A percentile compares a stretch with the other conserved stretches of the same genome.
Evolutionary conservation across 139 green algal species (phyloP).

Genomic region (Picochlorum sp.): DNA sequence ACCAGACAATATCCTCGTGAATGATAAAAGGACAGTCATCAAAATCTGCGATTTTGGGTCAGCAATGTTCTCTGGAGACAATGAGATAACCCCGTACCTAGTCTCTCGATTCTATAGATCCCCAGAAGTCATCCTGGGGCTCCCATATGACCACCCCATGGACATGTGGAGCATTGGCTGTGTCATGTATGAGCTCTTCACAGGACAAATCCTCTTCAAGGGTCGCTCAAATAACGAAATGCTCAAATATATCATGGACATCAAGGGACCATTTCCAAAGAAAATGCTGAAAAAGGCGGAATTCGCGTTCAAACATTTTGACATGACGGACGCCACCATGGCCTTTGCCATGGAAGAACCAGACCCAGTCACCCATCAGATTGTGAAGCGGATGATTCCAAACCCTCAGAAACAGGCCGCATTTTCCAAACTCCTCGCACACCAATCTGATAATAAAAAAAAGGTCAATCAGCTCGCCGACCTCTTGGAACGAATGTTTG

Average conservation of each 20-base stretch:
- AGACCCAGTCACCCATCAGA: conserved; percentile 66
- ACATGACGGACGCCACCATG: conserved; percentile 54
- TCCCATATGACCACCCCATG: conserved; percentile 84
- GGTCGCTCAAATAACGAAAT: conserved; percentile 97
- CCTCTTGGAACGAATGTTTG: conserved; percentile 89
- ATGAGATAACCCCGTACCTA: conserved; percentile 96
- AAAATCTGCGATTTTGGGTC: conserved; percentile 93
- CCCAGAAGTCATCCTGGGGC: conserved; percentile 91
- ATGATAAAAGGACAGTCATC: conserved; percentile 60
- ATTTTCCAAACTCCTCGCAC: conserved; percentile 46
- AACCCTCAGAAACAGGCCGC: conserved; percentile 61
- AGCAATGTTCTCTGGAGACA: conserved; percentile 89
- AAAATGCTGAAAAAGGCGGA: conserved; percentile 78
- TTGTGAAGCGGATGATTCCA: conserved; percentile 61
- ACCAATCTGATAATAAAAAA: conserved; percentile 19
- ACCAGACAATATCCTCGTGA: conserved; percentile 99
- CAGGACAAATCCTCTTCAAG: conserved; percentile 90
- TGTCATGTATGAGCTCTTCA: conserved; percentile 96
- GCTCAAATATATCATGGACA: conserved; percentile 92
- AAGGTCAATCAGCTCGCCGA: conserved; percentile 66
- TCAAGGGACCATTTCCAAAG: conserved; percentile 92
- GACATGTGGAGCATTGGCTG: conserved; percentile 96
- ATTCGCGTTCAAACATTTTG: conserved; percentile 72
- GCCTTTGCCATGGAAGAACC: conserved; percentile 68
- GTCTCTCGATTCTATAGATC: conserved; percentile 93